Evolutionary conservation across 257 asterid species (phyloP), one percentile per base, ranked within the genome.

Genomic region (Solanum chiquidenum): DNA sequence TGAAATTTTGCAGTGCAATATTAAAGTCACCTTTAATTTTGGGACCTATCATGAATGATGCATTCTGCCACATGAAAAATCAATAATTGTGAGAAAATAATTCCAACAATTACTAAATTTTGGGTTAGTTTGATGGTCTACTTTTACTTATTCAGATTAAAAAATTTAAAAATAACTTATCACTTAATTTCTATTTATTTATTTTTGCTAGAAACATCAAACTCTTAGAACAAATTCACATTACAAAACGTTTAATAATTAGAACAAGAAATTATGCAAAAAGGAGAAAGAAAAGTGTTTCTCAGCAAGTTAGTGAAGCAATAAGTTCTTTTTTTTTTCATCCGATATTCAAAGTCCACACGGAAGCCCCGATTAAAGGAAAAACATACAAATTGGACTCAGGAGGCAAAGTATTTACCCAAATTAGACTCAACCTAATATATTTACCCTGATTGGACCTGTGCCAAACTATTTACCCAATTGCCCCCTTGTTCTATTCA

Each of bases 281-380:
- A 46, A 44, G 21, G 7, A 52, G 4, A 52, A 18, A 6, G n/a
- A 52, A 52, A 52, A 52, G 7, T 38, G 2, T 38, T 6, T 23
- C 10, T 37, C 11, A 75, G 13, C 37, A 40, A 77, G 46, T n/a
- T 3, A 38, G 12, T n/a, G 34, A 74, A 75, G 13, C 8, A 21
- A 23, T 37, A 23, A 18, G 23, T 44, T 44, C 0, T 52, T 18
- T 52, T 52, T 46, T 52, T 18, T 52, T 52, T 2, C 4, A 20
- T 5, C 0, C 0, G 9, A 2, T 52, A 18, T 52, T 52, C 10
- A n/a, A 0, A 52, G 23, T 1, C 10, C 62, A 52, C 9, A 52
- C 0, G n/a, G 4, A 0, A 18, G 9, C 9, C n/a, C 9, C 4
- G 1, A 52, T 6, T 6, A 0, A 18, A 52, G 1, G n/a, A 16